Evolutionary conservation across 805 yeast genomes (phyloP), one percentile per base, ranked within the genome.

Genomic region (Saturnispora bothae): DNA sequence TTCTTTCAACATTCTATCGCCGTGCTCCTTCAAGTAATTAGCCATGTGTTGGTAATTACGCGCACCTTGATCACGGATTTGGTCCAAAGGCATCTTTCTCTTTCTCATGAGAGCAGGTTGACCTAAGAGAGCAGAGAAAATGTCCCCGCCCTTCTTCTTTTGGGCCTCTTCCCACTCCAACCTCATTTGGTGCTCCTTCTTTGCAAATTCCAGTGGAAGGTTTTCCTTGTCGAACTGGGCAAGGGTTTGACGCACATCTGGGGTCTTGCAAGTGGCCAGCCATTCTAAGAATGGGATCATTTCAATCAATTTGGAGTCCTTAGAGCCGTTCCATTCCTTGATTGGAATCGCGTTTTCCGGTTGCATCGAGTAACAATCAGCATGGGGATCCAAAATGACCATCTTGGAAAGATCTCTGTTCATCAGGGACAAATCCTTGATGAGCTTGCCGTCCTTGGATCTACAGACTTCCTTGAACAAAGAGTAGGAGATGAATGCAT

Each of bases 261-360:
- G 73, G 50, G 83, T 68, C 23, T 59, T 63, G 60, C 85, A 94
- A 13, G 95, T 83, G 13, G 96, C 97, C 43, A 92, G 64, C 64
- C 83, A 92, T 65, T 92, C 99, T 49, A 92, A 73, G 65, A 92
- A 79, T 41, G 97, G 96, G 54, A 92, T 85, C 63, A 88, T 65
- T 51, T 70, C 70, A 48, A 92, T 68, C 53, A 92, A 71, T 41
- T 69, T 68, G 59, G 89, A 96, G 55, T 83, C 95, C 25, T 82
- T 70, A 44, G 65, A 64, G 47, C 99, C 99, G 39, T 69, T 72
- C 98, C 98, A 92, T 44, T 81, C 76, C 47, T 76, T 68, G 60
- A 85, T 63, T 43, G 84, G 77, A 46, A 92, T 73, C n/a, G 95
- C 89, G 60, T 92, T 92, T 51, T 88, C 96, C 3, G 96, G 96